Conservation (phyloP, 768 basidiomycete genomes). For the Asterophora lycoperdoides region DNA sequence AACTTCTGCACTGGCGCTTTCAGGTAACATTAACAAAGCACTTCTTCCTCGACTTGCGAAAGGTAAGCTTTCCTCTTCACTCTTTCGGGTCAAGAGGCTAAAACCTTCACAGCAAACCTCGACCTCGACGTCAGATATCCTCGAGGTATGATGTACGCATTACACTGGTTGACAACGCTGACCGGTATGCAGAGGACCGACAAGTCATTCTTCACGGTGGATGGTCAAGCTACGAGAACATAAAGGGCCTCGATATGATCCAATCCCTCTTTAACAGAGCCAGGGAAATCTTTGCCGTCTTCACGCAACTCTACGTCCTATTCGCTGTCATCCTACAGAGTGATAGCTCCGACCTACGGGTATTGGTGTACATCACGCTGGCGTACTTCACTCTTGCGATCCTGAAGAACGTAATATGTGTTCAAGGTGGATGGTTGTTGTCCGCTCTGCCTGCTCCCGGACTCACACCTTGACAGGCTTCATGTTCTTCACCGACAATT, state of each 20-base stretch:
- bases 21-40: constrained; percentile 30
- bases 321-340: constrained; percentile 16
- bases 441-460: background rate
- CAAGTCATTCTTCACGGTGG: constrained; percentile 12
- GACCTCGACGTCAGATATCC: constrained; percentile 16
- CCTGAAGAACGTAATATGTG: background rate
- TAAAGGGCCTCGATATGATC: constrained; percentile 33
- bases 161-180: background rate
- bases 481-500: constrained; percentile 35
- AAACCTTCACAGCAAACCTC: constrained; percentile 20
- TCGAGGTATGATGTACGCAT: constrained; percentile 13
- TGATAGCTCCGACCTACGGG: constrained; percentile 17
- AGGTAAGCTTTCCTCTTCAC: constrained; percentile 21
- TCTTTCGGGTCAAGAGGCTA: background rate
- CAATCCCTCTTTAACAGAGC: constrained; percentile 20
- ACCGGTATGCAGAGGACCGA: background rate
- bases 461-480: constrained; percentile 27
- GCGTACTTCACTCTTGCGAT: constrained; percentile 17
- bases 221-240: constrained; percentile 28
- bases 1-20: constrained; percentile 20
- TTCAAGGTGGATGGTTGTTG: background rate
- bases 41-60: constrained; percentile 36
- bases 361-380: constrained; percentile 23
- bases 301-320: constrained; percentile 23
- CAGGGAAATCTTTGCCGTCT: constrained; percentile 20